A percentile compares a stretch with the other conserved stretches of the same genome.
These are phyloP conservation scores for Edhazardia aedis DNA, from an alignment of 371 early-diverging fungal genomes.

Conservation along the genomic window DNA sequence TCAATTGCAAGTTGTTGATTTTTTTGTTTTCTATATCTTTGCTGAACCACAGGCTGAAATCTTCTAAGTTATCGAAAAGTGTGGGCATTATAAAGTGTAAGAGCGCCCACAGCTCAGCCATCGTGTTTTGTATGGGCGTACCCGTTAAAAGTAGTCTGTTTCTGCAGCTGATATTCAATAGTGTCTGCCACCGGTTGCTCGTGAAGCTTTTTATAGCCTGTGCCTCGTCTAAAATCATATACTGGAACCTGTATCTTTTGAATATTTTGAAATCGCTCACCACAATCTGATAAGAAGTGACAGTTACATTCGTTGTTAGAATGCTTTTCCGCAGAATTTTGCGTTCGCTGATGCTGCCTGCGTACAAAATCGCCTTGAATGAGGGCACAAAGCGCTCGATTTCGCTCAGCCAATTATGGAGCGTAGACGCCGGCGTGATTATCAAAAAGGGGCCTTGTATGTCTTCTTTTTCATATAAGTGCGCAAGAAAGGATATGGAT, in stretches of 20 bases:
- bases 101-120: slow-evolving; percentile 77
- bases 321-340: slow-evolving; percentile 55
- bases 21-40: slow-evolving; percentile 59
- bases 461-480: slow-evolving; percentile 56
- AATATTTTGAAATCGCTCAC: slow-evolving; percentile 65
- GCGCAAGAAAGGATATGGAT: slow-evolving; percentile 68
- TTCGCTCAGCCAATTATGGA: slow-evolving; percentile 91
- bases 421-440: slow-evolving; percentile 72
- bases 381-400: slow-evolving; percentile 63
- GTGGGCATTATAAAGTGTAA: slow-evolving; percentile 92
- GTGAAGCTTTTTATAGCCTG: slow-evolving; percentile 78
- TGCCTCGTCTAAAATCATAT: slow-evolving; percentile 88
- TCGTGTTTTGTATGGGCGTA: slow-evolving; percentile 82
- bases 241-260: slow-evolving; percentile 73
- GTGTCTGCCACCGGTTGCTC: slow-evolving; percentile 67
- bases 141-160: slow-evolving; percentile 74
- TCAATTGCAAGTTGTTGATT: slow-evolving; percentile 63
- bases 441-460: slow-evolving; percentile 83
- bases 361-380: slow-evolving; percentile 67
- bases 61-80: slow-evolving; percentile 72
- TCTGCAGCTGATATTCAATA: slow-evolving; percentile 61
- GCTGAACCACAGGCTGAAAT: slow-evolving; percentile 77
- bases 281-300: slow-evolving; percentile 75
- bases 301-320: slow-evolving; percentile 50
- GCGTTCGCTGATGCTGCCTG: slow-evolving; percentile 69